These are phyloP conservation scores for Candolleomyces eurysporus DNA, from an alignment of 768 basidiomycete species.

Conservation along the genomic window DNA sequence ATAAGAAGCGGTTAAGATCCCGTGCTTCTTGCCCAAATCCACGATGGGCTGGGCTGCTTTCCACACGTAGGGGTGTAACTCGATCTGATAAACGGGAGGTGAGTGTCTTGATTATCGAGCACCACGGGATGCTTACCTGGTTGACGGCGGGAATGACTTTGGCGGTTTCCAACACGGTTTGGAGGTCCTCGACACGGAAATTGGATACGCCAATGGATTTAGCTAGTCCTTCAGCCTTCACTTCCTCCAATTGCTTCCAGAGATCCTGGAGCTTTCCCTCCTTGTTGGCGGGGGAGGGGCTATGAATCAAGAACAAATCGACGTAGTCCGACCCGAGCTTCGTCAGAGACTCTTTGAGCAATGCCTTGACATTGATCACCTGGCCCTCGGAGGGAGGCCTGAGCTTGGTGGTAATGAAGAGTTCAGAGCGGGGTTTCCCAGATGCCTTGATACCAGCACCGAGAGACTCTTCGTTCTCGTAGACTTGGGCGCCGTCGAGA, in stretches of 20 bases:
- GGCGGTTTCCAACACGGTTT: conserved; percentile 49
- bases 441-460: conserved; percentile 50
- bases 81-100: conserved; percentile 42
- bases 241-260: conserved; percentile 63
- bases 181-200: conserved; percentile 53
- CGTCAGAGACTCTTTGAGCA: conserved; percentile 51
- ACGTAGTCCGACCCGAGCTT: conserved; percentile 53
- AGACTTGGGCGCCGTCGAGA: conserved; percentile 63
- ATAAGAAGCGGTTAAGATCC: conserved; percentile 67
- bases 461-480: conserved; percentile 53
- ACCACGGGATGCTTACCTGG: conserved; percentile 42
- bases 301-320: conserved; percentile 66
- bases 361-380: conserved; percentile 38
- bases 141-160: conserved; percentile 64
- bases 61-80: conserved; percentile 72
- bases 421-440: conserved; percentile 47
- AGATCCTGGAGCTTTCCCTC: conserved; percentile 45
- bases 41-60: conserved; percentile 55
- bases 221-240: conserved; percentile 43
- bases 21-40: conserved; percentile 50
- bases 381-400: conserved; percentile 35
- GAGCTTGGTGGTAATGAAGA: conserved; percentile 67
- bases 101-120: background rate
- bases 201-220: conserved; percentile 72
- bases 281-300: conserved; percentile 31